Conservation (phyloP, 768 basidiomycete genomes). For the Hydnomerulius pinastri region DNA sequence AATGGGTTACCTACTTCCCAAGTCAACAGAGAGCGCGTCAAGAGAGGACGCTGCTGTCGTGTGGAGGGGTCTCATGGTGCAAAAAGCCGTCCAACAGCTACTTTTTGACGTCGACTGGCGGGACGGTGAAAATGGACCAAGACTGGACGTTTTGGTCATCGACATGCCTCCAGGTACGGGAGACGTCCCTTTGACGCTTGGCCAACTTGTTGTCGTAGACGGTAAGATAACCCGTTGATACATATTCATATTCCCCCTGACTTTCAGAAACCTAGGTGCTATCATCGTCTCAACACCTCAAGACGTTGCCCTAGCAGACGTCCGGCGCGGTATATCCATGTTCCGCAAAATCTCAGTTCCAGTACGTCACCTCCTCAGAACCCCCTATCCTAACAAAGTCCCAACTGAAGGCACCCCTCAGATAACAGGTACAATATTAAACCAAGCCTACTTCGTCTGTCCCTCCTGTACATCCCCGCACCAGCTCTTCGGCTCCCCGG, state of each 20-base stretch:
- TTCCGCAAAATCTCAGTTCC: slow-evolving; percentile 87
- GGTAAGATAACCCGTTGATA: slow-evolving; percentile 48
- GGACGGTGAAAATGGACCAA: slow-evolving; percentile 33
- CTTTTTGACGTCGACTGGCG: slow-evolving; percentile 96
- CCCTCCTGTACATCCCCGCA: slow-evolving; percentile 66
- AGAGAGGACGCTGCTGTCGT: slow-evolving; percentile 80
- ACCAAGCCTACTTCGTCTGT: slow-evolving; percentile 85
- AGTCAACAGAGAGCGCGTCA: slow-evolving; percentile 44
- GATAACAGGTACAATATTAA: slow-evolving; percentile 87
- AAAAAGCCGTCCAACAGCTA: slow-evolving; percentile 95
- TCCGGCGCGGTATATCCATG: slow-evolving; percentile 91
- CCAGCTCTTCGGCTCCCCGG: slow-evolving; percentile 70
- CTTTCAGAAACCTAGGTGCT: slow-evolving; percentile 55
- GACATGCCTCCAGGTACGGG: slow-evolving; percentile 99
- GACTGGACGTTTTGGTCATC: slow-evolving; percentile 83
- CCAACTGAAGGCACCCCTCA: too few species aligned
- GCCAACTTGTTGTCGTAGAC: slow-evolving; percentile 81
- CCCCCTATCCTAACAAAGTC: too few species aligned
- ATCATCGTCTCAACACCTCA: slow-evolving; percentile 97
- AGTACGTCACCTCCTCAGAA: slow-evolving; percentile 44
- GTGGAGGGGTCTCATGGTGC: slow-evolving; percentile 98
- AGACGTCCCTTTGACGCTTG: slow-evolving; percentile 90
- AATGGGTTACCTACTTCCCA: slow-evolving; percentile 90
- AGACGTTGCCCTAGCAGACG: slow-evolving; percentile 89
- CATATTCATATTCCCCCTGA: neutral